Evolutionary conservation across 352 stramenopile genomes (phyloP), one percentile per base, ranked within the genome.

Genomic region (Blastocystis sp.): DNA sequence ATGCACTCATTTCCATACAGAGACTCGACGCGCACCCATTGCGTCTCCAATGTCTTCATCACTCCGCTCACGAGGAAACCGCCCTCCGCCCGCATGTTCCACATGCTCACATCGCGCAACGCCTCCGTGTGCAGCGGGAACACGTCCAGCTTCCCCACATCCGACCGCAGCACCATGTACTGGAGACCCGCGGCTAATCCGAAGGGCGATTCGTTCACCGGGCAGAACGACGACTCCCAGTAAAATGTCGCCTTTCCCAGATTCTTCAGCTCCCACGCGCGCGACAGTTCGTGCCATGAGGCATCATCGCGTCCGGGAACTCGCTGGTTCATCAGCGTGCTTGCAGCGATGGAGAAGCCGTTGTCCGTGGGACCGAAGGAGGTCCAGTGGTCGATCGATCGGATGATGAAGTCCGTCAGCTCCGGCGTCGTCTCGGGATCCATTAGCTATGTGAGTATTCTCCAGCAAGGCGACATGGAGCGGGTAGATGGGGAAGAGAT

Each of bases 181-280:
- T 79, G 69, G n/a, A 79, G 69, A 24, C n/a, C 69, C 32, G 69
- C 69, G 21, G 69, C 69, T 9, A 79, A 42, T 21, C 69, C 69
- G 40, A 65, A 79, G n/a, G 69, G 69, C 32, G 69, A 79, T 42
- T 79, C 69, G 40, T 79, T 79, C 48, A 61, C 48, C 7, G 69
- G 69, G 27, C 9, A 79, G 40, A 57, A n/a, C 6, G n/a, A 34
- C 1, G 69, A 79, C 32, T 79, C 69, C 69, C 69, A 79, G 29
- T 79, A 79, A 27, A 79, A 65, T 0, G 69, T 79, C 14, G 48
- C 53, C 48, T 79, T 61, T n/a, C 69, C 69, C 1, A 79, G 32
- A 65, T 79, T 79, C 14, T 18, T 9, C 36, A 79, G 27, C 6
- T 21, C 16, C 69, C 69, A 79, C 38, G 53, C 48, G 4, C 40